Evolutionary conservation across 352 stramenopile species (phyloP).

Genomic region (Hyaloperonospora brassicae): DNA sequence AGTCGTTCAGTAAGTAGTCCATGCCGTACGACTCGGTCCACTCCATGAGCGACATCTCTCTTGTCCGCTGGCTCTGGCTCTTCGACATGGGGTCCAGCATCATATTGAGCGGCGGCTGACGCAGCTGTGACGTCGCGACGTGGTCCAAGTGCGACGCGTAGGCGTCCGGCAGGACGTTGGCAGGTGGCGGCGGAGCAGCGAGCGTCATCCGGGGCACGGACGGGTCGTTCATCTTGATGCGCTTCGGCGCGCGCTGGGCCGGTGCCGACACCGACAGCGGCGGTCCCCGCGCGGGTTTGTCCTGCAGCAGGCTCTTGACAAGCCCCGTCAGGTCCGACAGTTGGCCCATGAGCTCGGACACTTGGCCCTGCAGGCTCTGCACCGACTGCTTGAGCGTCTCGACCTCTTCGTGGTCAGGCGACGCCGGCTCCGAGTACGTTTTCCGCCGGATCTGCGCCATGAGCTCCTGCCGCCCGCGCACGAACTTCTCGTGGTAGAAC

Average conservation of each 20-base stretch:
- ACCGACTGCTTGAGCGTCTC: conserved; percentile 71
- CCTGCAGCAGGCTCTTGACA: conserved; percentile 63
- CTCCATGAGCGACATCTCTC: conserved; percentile 65
- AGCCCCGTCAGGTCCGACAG: conserved; percentile 63
- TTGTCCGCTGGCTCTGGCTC: conserved; percentile 36
- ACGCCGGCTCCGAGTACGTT: conserved; percentile 78
- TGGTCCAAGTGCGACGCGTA: conserved; percentile 22
- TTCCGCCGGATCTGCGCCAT: conserved; percentile 84
- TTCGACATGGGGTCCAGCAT: conserved; percentile 39
- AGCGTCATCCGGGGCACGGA: conserved; percentile 11
- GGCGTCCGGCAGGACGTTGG: conserved; percentile 15
- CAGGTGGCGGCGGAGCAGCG: conserved; percentile 2
- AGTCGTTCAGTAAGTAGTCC: conserved; percentile 71
- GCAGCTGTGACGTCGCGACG: conserved; percentile 13
- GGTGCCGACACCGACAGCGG: conserved; percentile 7
- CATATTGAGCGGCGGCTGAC: conserved; percentile 18
- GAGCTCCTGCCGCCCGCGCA: conserved; percentile 75
- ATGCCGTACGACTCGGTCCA: conserved; percentile 76
- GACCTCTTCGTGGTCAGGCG: conserved; percentile 67
- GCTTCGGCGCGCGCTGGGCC: conserved; percentile 34
- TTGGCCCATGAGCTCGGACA: conserved; percentile 72
- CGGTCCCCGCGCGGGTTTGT: conserved; percentile 20
- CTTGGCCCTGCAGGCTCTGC: conserved; percentile 60
- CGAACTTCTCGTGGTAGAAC: conserved; percentile 89
- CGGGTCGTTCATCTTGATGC: conserved; percentile 28